Conservation (phyloP, 371 early-diverging fungal genomes). For the Circinella minor region DNA sequence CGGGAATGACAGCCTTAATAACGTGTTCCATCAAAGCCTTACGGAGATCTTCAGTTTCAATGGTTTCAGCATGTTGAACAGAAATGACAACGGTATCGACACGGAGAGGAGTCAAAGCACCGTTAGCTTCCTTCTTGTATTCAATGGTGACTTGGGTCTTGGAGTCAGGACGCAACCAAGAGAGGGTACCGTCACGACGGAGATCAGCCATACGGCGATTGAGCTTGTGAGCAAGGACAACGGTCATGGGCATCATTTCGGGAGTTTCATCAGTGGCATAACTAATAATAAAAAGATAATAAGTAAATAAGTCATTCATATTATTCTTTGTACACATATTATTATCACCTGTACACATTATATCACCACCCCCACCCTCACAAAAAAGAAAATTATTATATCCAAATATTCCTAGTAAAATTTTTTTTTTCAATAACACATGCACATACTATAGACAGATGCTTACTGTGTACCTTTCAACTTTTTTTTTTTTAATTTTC, state of each 20-base stretch:
- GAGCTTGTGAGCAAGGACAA: conserved; percentile 96
- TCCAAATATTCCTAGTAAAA: too few relatives aligned
- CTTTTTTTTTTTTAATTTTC: too few relatives aligned
- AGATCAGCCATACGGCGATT: conserved; percentile 94
- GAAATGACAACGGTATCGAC: conserved; percentile 99
- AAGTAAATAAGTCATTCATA: neutral
- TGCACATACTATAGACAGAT: too few relatives aligned
- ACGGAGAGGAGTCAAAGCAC: conserved; percentile 93
- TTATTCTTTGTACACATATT: too few relatives aligned
- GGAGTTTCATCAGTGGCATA: conserved; percentile 99
- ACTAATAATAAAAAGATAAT: conserved; percentile 6
- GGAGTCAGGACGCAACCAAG: conserved; percentile 98
- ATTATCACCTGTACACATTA: too few relatives aligned
- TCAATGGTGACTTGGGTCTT: conserved; percentile 99
- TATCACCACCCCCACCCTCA: too few relatives aligned
- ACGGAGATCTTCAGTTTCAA: conserved; percentile 84
- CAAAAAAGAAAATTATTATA: too few relatives aligned
- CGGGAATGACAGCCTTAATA: conserved; percentile 94
- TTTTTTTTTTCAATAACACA: too few relatives aligned
- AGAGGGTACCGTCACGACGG: conserved; percentile 89
- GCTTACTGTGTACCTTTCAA: too few relatives aligned
- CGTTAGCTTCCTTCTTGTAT: conserved; percentile 91
- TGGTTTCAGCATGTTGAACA: conserved; percentile 95
- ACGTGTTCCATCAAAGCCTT: conserved; percentile 93
- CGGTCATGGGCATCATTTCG: conserved; percentile 98